Percentiles rank a stretch among this genome's conserved stretches.
Evolutionary conservation across 2,329 filamentous ascomycete genomes (phyloP).

Genomic region (Paracamarosporium sp.): DNA sequence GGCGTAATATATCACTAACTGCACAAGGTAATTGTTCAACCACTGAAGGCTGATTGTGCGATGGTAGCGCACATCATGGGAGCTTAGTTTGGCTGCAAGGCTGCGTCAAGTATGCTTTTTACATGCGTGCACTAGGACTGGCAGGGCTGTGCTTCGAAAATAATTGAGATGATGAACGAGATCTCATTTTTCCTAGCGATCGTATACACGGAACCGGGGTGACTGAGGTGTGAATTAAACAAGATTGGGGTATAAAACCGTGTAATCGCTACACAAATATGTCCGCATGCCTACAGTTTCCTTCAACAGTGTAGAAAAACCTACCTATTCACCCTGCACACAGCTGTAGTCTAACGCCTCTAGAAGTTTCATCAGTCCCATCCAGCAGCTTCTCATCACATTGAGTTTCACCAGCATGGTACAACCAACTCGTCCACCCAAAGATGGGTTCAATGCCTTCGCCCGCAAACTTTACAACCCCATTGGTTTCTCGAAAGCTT

Average conservation of each 20-base stretch:
- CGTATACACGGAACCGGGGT: not conserved
- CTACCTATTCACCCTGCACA: not conserved
- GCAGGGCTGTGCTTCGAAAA: not conserved
- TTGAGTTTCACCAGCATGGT: slow-evolving; percentile 15
- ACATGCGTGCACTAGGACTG: not conserved
- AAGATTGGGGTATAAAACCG: not conserved
- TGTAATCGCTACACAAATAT: not conserved
- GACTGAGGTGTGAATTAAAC: not conserved
- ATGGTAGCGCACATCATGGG: not conserved
- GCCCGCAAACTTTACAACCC: slow-evolving; percentile 36
- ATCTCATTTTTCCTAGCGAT: not conserved
- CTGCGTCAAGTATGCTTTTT: not conserved
- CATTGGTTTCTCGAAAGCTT: slow-evolving; percentile 63
- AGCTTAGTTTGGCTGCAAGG: not conserved
- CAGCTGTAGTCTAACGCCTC: not conserved
- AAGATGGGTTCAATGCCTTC: slow-evolving; percentile 17
- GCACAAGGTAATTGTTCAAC: not conserved
- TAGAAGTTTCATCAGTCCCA: not conserved
- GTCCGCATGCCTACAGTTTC: too few species aligned
- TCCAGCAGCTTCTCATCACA: not conserved
- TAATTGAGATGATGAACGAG: not conserved
- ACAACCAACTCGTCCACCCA: slow-evolving; percentile 12
- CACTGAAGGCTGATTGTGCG: not conserved
- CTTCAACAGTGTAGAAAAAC: too few species aligned
- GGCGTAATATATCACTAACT: not conserved